phyloP scores from a whole-genome alignment of 1,284 basidiomycete genomes.

The Apiotrichum sp. region DNA sequence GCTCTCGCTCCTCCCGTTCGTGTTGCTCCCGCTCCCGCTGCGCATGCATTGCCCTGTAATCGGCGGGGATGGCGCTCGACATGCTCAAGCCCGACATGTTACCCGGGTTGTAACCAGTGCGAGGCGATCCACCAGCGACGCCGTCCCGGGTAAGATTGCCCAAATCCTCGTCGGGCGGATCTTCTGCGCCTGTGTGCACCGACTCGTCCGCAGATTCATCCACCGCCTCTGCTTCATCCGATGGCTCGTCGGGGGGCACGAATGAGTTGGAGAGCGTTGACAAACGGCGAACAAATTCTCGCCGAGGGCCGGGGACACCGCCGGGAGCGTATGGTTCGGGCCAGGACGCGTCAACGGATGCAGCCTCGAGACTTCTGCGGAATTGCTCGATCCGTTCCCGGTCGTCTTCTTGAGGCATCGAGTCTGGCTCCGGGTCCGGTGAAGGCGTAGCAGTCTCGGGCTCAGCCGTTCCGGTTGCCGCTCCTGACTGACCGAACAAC shows the following conservation, averaged over 20 bases:
- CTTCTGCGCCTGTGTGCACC: background rate
- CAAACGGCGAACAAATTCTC: background rate
- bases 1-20: constrained; percentile 8
- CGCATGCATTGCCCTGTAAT: constrained; percentile 33
- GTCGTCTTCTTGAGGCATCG: no score
- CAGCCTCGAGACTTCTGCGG: background rate
- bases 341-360: background rate
- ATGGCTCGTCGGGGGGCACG: constrained; percentile 1
- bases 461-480: constrained; percentile 1
- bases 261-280: constrained; percentile 1
- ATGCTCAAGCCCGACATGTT: constrained; percentile 1
- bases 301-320: background rate
- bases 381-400: background rate
- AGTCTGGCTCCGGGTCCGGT: no score
- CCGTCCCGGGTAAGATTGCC: background rate
- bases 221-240: background rate
- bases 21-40: constrained; percentile 26
- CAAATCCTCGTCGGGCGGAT: constrained; percentile 2
- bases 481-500: constrained; percentile 34
- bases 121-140: background rate
- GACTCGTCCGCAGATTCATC: no score
- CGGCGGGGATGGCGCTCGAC: constrained; percentile 32
- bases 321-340: background rate
- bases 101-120: background rate
- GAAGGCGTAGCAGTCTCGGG: no score